Evolutionary conservation across 2,329 filamentous ascomycete species (phyloP), one percentile per base, ranked within the genome.

Genomic region (Aureobasidium sp.): DNA sequence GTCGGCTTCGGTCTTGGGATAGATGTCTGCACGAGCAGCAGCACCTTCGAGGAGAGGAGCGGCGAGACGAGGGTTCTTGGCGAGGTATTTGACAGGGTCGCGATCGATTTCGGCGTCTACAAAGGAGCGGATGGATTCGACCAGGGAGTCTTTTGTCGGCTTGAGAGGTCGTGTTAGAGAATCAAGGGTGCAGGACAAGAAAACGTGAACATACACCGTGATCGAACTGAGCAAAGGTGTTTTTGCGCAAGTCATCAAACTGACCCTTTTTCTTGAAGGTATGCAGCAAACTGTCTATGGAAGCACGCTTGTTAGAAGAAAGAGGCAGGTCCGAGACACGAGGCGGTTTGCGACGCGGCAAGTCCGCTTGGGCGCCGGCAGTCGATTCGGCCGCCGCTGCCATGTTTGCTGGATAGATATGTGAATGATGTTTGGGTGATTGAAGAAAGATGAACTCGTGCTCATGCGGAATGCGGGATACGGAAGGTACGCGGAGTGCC

Each of bases 221-320:
- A 73, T 90, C 88, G 71, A 93, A 93, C 66, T 92, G 90, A 53
- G 92, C 88, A 87, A 92, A 94, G 13, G 93, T 85, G 72, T 92
- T 87, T 75, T 94, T 95, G 68, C 93, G 89, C 69, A 95, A 87
- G 18, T 86, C 82, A 78, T 96, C 93, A 74, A 95, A 96, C 66
- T 92, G 91, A 67, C 93, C 93, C 78, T 93, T 94, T 80, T 95
- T 95, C 80, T 95, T 95, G 81, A 95, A 95, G 15, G 87, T 91
- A 74, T 93, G 90, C n/a, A 92, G 88, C 27, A 95, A 85, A 20
- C 85, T 87, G 71, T 95, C 92, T 65, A 95, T 93, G 1, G 91
- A 90, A 1, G 87, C 86, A 69, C 91, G 86, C 61, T 93, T 93
- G n/a, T 89, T 86, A 4, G 90, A 91, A 7, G 91, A 87, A 25